Evolutionary conservation across 1,139 yeast species (phyloP).

Genomic region (Yamadazyma oceani): DNA sequence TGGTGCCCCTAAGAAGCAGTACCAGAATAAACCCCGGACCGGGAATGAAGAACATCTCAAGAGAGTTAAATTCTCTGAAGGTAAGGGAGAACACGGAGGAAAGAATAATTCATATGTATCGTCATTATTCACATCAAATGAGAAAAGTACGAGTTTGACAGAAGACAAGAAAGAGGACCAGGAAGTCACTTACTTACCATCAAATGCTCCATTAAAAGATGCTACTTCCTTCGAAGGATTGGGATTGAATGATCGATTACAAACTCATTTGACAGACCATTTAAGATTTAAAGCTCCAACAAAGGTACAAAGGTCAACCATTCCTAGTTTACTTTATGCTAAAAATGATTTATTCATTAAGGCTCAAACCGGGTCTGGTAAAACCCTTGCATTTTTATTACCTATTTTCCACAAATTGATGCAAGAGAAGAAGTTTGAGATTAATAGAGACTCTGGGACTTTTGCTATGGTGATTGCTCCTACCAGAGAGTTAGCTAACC

Average conservation of each 20-base stretch:
- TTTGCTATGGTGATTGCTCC: slow-evolving; percentile 89
- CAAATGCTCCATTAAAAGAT: slow-evolving; percentile 83
- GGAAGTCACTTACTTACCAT: slow-evolving; percentile 44
- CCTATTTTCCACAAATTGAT: slow-evolving; percentile 79
- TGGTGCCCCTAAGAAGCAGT: not conserved
- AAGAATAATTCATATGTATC: slow-evolving; percentile 68
- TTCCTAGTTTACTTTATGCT: slow-evolving; percentile 62
- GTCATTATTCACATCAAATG: slow-evolving; percentile 79
- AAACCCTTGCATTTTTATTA: slow-evolving; percentile 78
- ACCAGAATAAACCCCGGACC: slow-evolving; percentile 24
- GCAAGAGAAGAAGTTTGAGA: slow-evolving; percentile 43
- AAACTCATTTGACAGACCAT: slow-evolving; percentile 55
- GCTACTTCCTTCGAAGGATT: slow-evolving; percentile 68
- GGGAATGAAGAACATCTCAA: slow-evolving; percentile 3
- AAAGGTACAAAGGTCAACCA: slow-evolving; percentile 75
- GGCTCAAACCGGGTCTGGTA: slow-evolving; percentile 97
- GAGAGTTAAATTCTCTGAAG: slow-evolving; percentile 35
- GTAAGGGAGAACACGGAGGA: slow-evolving; percentile 51
- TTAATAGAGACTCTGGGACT: slow-evolving; percentile 75
- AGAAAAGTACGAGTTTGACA: slow-evolving; percentile 26
- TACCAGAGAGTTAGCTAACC: slow-evolving; percentile 92
- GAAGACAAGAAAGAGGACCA: slow-evolving; percentile 15
- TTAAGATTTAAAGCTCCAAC: slow-evolving; percentile 75
- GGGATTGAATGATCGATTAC: slow-evolving; percentile 59
- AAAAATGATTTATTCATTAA: slow-evolving; percentile 77